A percentile compares a stretch with the other conserved stretches of the same genome.
phyloP scores from a whole-genome alignment of 768 basidiomycete species.

The Suillus luteus region DNA sequence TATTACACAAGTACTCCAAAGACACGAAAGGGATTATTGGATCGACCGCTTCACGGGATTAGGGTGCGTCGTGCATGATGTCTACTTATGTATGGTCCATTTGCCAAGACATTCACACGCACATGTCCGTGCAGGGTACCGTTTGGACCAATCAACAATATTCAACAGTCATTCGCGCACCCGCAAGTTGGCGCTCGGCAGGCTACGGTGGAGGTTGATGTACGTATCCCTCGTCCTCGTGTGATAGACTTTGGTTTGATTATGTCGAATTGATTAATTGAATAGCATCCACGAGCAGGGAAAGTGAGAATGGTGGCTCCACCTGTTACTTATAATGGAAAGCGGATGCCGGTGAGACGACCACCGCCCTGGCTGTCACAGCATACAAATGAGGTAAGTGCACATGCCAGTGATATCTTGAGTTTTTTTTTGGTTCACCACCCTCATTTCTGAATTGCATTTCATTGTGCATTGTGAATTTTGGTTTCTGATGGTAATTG shows the following conservation, averaged over 20 bases:
- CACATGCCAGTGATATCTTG: conserved; percentile 4
- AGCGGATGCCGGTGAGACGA: conserved; percentile 68
- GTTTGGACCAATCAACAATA: conserved; percentile 91
- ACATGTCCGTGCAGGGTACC: conserved; percentile 55
- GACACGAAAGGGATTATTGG: conserved; percentile 71
- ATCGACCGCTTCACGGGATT: conserved; percentile 70
- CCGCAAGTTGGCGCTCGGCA: conserved; percentile 79
- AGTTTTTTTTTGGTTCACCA: not conserved
- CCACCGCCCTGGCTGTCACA: conserved; percentile 90
- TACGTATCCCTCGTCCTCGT: conserved; percentile 44
- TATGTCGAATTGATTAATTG: not conserved
- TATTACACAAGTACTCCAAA: conserved; percentile 62
- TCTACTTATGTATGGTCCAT: conserved; percentile 11
- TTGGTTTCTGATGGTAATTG: conserved; percentile 15
- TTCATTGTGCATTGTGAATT: conserved; percentile 6
- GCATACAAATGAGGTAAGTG: conserved; percentile 72
- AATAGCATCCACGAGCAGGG: conserved; percentile 72
- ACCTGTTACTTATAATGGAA: conserved; percentile 79
- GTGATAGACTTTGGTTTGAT: conserved; percentile 17
- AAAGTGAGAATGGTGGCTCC: conserved; percentile 80
- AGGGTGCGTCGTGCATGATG: conserved; percentile 54
- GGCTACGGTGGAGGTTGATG: conserved; percentile 77
- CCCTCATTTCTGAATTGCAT: conserved; percentile 3
- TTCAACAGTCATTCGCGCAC: conserved; percentile 86
- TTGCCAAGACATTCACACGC: conserved; percentile 14